Evolutionary conservation across 208 protist species (phyloP).

Genomic region (Acanthamoeba divionensis): DNA sequence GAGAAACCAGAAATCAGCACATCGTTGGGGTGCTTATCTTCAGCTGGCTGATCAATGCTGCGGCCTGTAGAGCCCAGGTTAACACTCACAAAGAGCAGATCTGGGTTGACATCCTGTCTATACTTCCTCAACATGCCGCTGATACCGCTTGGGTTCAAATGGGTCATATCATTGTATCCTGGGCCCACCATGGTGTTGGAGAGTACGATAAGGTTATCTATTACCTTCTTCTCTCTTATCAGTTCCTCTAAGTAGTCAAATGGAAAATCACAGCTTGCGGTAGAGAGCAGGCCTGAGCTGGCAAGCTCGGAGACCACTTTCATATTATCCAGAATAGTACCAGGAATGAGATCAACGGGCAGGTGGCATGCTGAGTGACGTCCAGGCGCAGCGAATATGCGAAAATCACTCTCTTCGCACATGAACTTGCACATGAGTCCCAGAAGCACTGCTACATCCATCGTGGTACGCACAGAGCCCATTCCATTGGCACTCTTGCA

Average conservation of each 20-base stretch:
- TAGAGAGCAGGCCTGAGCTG: background rate
- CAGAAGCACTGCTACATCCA: conserved; percentile 25
- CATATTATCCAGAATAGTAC: conserved; percentile 60
- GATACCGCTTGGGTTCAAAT: conserved; percentile 40
- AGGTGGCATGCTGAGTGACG: conserved; percentile 50
- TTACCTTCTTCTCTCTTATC: background rate
- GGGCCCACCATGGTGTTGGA: conserved; percentile 40
- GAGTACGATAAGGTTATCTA: conserved; percentile 62
- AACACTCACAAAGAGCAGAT: conserved; percentile 88
- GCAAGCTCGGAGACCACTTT: conserved; percentile 41
- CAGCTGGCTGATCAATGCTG: background rate
- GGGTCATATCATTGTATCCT: background rate
- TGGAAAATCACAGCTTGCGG: background rate
- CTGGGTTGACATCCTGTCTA: conserved; percentile 83
- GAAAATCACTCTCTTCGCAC: conserved; percentile 69
- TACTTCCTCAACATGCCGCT: conserved; percentile 84
- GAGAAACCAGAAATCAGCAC: conserved; percentile 89
- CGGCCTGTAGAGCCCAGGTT: conserved; percentile 54
- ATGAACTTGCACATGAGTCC: conserved; percentile 20
- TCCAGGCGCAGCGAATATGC: conserved; percentile 72
- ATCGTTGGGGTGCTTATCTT: conserved; percentile 85
- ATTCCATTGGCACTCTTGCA: conserved; percentile 19
- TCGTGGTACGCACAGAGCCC: background rate
- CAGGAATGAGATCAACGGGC: background rate
- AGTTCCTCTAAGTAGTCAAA: conserved; percentile 51